phyloP scores from a whole-genome alignment of 2,329 filamentous ascomycete genomes.

The Daldinia sp. region DNA sequence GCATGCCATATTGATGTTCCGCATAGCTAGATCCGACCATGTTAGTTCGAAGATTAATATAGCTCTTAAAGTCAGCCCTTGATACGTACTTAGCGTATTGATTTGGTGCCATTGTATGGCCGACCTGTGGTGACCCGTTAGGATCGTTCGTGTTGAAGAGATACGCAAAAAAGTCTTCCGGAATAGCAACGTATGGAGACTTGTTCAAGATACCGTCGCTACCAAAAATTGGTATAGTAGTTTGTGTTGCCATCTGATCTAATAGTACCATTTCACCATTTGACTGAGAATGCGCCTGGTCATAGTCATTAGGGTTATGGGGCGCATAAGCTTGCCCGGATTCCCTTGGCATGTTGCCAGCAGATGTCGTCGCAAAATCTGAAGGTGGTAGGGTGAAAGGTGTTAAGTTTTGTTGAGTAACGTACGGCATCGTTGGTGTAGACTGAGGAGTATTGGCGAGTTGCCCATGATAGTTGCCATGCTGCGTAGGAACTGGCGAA shows the following conservation, averaged over 20 bases:
- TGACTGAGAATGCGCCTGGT: slow-evolving; percentile 58
- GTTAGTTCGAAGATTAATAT: slow-evolving; percentile 33
- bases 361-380: slow-evolving; percentile 63
- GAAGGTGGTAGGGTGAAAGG: slow-evolving; percentile 73
- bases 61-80: slow-evolving; percentile 3
- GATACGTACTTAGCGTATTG: slow-evolving; percentile 62
- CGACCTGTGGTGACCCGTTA: slow-evolving; percentile 64
- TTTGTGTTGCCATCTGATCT: slow-evolving; percentile 72
- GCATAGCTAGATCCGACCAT: slow-evolving; percentile 59
- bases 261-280: slow-evolving; percentile 69
- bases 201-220: slow-evolving; percentile 82
- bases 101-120: slow-evolving; percentile 62
- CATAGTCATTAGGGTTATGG: slow-evolving; percentile 60
- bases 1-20: slow-evolving; percentile 63
- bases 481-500: slow-evolving; percentile 64
- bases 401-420: slow-evolving; percentile 71
- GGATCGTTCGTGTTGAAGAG: slow-evolving; percentile 78
- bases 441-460: slow-evolving; percentile 61
- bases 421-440: slow-evolving; percentile 60
- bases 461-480: slow-evolving; percentile 61
- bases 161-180: slow-evolving; percentile 88
- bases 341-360: slow-evolving; percentile 53
- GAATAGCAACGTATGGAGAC: slow-evolving; percentile 85
- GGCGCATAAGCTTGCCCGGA: slow-evolving; percentile 55
- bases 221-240: slow-evolving; percentile 87